phyloP scores from a whole-genome alignment of 257 asterid genomes.

The Rhazya stricta region DNA sequence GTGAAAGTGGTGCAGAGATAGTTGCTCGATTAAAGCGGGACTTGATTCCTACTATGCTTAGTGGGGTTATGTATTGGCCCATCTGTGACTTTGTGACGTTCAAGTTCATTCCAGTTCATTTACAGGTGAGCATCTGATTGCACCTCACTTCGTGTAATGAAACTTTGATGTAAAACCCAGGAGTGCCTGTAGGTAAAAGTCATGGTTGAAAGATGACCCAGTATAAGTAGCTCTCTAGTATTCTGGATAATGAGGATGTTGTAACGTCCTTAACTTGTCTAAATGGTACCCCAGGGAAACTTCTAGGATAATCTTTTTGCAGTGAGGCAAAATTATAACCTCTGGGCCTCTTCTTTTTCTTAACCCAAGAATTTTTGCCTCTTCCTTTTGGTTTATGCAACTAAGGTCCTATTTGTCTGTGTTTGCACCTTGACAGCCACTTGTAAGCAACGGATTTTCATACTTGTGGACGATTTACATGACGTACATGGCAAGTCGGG shows the following conservation, averaged over 20 bases:
- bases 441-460: constrained; percentile 71
- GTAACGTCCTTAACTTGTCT: background rate
- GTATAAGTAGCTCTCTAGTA: background rate
- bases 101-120: constrained; percentile 79
- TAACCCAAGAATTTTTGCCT: background rate
- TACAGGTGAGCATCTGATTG: constrained; percentile 50
- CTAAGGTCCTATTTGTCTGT: constrained; percentile 5
- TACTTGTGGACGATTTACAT: constrained; percentile 80
- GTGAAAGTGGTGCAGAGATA: constrained; percentile 71
- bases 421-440: constrained; percentile 53
- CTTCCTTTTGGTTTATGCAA: background rate
- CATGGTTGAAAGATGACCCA: background rate
- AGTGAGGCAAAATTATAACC: background rate
- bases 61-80: constrained; percentile 81
- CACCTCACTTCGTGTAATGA: background rate
- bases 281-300: background rate
- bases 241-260: background rate
- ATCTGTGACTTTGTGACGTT: constrained; percentile 75
- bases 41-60: constrained; percentile 58
- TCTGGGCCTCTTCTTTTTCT: background rate
- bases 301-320: background rate
- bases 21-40: constrained; percentile 78
- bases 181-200: background rate
- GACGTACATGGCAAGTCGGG: constrained; percentile 73
- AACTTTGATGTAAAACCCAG: background rate